Percentiles rank a stretch among this genome's conserved stretches.
These are phyloP conservation scores for Volvariella surrecta DNA, from an alignment of 1,284 basidiomycete species.

Conservation along the genomic window DNA sequence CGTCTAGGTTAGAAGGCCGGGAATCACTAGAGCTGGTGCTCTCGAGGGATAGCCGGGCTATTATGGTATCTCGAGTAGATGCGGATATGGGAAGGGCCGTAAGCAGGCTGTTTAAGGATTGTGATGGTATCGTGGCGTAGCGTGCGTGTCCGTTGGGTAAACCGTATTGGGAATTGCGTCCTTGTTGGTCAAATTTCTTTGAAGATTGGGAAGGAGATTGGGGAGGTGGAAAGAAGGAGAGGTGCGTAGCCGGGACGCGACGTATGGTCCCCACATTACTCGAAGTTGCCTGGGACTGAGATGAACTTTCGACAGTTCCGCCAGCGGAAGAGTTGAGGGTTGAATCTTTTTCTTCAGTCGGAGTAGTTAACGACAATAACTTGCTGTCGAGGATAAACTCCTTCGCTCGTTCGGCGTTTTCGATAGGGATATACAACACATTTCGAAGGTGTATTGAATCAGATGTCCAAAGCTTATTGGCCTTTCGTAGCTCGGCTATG, in stretches of 20 bases:
- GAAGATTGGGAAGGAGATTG: neutral
- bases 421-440: conserved; percentile 71
- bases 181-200: conserved; percentile 3
- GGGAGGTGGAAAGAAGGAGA: conserved; percentile 56
- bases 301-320: conserved; percentile 10
- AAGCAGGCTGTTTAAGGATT: conserved; percentile 33
- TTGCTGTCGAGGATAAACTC: conserved; percentile 18
- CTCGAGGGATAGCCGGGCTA: conserved; percentile 44
- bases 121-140: conserved; percentile 22
- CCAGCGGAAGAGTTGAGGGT: conserved; percentile 9
- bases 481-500: conserved; percentile 72
- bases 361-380: conserved; percentile 18
- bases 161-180: conserved; percentile 9
- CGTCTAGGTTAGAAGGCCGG: neutral
- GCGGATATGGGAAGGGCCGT: conserved; percentile 37
- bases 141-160: conserved; percentile 16
- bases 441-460: conserved; percentile 85
- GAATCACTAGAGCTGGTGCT: conserved; percentile 24
- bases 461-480: conserved; percentile 86
- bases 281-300: conserved; percentile 10
- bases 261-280: conserved; percentile 25
- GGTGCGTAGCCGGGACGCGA: conserved; percentile 41
- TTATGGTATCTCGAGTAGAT: conserved; percentile 43
- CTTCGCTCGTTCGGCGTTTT: conserved; percentile 27
- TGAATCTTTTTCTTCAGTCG: conserved; percentile 7